These are phyloP conservation scores for Eimeria praecox DNA, from an alignment of 169 alveolate genomes.

Conservation along the genomic window DNA sequence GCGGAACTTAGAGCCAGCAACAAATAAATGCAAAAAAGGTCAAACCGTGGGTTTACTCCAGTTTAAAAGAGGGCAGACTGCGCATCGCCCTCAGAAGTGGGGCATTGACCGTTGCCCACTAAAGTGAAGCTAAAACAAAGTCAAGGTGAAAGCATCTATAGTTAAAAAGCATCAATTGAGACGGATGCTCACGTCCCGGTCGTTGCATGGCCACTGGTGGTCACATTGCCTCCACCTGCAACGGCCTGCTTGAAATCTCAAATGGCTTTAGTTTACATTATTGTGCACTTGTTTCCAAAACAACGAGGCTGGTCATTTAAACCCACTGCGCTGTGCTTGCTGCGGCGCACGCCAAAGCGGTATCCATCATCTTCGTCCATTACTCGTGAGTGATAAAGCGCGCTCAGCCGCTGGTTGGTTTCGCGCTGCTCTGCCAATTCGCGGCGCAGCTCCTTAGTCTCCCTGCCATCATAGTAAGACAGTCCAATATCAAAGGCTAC, in stretches of 20 bases:
- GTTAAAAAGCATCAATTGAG: conserved; percentile 2
- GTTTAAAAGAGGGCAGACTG: neutral
- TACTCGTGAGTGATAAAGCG: conserved; percentile 60
- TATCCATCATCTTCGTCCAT: conserved; percentile 63
- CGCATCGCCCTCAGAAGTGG: neutral
- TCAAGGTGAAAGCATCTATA: neutral
- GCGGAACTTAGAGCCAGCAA: too few relatives aligned
- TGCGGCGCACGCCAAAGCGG: conserved; percentile 66
- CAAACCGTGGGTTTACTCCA: neutral
- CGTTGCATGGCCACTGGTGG: neutral
- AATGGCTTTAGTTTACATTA: neutral
- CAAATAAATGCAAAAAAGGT: neutral
- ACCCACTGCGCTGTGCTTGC: conserved; percentile 75
- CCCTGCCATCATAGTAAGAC: conserved; percentile 20
- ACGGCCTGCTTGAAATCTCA: neutral
- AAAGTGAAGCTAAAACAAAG: neutral
- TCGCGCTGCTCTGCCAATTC: conserved; percentile 75
- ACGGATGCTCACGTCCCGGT: neutral
- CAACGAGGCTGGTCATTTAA: conserved; percentile 65
- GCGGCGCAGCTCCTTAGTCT: conserved; percentile 74
- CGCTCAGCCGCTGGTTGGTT: conserved; percentile 64
- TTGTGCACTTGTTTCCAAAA: conserved; percentile 58
- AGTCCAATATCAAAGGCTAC: neutral
- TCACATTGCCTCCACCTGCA: neutral
- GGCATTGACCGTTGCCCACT: neutral